Percentiles rank a stretch among this genome's conserved stretches.
Conservation (phyloP, 106 monocot genomes). For the Iris macrosiphon region DNA sequence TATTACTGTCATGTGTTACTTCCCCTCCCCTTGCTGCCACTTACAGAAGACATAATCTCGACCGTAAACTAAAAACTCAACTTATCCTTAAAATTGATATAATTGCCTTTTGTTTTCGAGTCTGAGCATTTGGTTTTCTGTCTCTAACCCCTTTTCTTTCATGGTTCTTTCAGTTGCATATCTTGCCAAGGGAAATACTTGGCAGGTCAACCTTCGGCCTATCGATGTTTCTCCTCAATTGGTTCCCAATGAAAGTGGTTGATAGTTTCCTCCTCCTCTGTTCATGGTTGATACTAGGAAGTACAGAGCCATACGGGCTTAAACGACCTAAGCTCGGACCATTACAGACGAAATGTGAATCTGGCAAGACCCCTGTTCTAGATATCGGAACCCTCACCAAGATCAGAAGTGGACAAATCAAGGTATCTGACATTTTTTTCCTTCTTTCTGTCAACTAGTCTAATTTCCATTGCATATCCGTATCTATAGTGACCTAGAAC, state of each 20-base stretch:
- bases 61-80: too few relatives aligned
- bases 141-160: too few relatives aligned
- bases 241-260: slow-evolving; percentile 44
- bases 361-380: slow-evolving; percentile 76
- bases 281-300: slow-evolving; percentile 41
- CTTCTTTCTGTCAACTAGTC: too few relatives aligned
- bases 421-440: slow-evolving; percentile 33
- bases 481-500: too few relatives aligned
- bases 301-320: slow-evolving; percentile 43
- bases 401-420: slow-evolving; percentile 52
- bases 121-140: too few relatives aligned
- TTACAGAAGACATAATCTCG: too few relatives aligned
- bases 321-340: slow-evolving; percentile 58
- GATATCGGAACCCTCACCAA: slow-evolving; percentile 56
- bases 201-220: slow-evolving; percentile 72
- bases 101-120: too few relatives aligned
- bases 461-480: too few relatives aligned
- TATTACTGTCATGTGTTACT: too few relatives aligned
- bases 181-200: slow-evolving; percentile 64
- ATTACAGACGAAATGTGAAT: slow-evolving; percentile 41
- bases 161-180: slow-evolving; percentile 37
- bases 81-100: too few relatives aligned
- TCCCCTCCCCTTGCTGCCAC: too few relatives aligned
- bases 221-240: slow-evolving; percentile 55
- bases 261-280: slow-evolving; percentile 49